Evolutionary conservation across 2,329 filamentous ascomycete genomes (phyloP).

Genomic region (Colletotrichum sp.): DNA sequence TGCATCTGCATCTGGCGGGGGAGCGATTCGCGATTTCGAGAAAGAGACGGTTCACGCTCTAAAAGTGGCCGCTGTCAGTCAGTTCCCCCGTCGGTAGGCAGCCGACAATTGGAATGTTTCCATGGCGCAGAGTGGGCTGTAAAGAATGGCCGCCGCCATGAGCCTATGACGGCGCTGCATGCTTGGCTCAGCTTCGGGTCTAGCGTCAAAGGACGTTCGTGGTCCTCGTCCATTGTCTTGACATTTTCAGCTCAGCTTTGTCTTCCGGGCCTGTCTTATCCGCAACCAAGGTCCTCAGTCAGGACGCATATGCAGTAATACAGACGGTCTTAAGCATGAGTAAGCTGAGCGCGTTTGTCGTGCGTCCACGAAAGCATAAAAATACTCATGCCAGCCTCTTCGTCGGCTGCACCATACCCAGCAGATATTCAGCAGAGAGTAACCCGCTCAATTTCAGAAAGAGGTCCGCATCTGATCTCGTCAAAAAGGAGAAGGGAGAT

Average conservation of each 20-base stretch:
- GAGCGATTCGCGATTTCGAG: neutral
- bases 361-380: neutral
- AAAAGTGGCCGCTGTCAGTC: neutral
- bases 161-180: neutral
- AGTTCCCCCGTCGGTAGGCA: neutral
- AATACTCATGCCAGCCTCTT: neutral
- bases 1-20: neutral
- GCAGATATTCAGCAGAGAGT: neutral
- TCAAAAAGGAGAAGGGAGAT: constrained; percentile 2
- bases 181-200: neutral
- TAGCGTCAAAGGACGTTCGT: neutral
- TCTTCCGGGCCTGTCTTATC: neutral
- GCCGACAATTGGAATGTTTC: neutral
- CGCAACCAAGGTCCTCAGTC: constrained; percentile 1
- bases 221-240: neutral
- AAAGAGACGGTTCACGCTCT: neutral
- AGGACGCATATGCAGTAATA: neutral
- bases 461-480: neutral
- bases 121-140: constrained; percentile 1
- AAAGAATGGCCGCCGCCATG: neutral
- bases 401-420: neutral
- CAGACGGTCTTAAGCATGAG: neutral
- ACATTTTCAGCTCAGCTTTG: neutral
- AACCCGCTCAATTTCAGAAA: neutral
- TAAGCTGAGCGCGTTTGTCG: neutral